Conservation (phyloP, 495 filamentous ascomycete species). For the Penicillium mononematosum region DNA sequence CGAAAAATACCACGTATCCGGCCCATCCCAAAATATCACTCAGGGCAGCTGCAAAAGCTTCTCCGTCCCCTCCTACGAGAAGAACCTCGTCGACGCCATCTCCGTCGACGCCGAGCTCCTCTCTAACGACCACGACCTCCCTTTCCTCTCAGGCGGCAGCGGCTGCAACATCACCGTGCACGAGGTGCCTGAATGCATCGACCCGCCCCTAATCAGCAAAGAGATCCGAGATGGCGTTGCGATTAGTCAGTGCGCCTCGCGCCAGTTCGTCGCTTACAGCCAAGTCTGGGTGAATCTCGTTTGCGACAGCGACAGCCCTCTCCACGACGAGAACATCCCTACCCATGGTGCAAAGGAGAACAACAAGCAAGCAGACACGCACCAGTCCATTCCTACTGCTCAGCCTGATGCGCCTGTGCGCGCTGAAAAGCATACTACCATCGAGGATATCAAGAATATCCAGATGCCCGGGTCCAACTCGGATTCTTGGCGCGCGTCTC, state of each 20-base stretch:
- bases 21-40: constrained; percentile 26
- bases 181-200: constrained; percentile 38
- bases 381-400: neutral
- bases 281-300: constrained; percentile 38
- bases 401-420: constrained; percentile 9
- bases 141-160: constrained; percentile 15
- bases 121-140: constrained; percentile 16
- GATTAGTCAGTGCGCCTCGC: constrained; percentile 29
- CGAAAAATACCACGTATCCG: constrained; percentile 31
- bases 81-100: constrained; percentile 29
- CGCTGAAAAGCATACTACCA: constrained; percentile 12
- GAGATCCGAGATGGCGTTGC: constrained; percentile 25
- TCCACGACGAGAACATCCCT: neutral
- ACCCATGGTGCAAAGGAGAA: constrained; percentile 3
- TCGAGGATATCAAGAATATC: constrained; percentile 14
- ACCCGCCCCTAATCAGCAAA: constrained; percentile 30
- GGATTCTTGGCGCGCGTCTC: constrained; percentile 23
- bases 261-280: constrained; percentile 29
- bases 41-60: constrained; percentile 33
- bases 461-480: constrained; percentile 30
- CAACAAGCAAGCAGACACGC: constrained; percentile 11
- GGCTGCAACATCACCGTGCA: constrained; percentile 40
- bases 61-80: constrained; percentile 30
- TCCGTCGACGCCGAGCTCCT: constrained; percentile 35
- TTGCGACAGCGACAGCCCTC: constrained; percentile 22